phyloP scores from a whole-genome alignment of 495 filamentous ascomycete species.

The Hyaloscypha finlandica region DNA sequence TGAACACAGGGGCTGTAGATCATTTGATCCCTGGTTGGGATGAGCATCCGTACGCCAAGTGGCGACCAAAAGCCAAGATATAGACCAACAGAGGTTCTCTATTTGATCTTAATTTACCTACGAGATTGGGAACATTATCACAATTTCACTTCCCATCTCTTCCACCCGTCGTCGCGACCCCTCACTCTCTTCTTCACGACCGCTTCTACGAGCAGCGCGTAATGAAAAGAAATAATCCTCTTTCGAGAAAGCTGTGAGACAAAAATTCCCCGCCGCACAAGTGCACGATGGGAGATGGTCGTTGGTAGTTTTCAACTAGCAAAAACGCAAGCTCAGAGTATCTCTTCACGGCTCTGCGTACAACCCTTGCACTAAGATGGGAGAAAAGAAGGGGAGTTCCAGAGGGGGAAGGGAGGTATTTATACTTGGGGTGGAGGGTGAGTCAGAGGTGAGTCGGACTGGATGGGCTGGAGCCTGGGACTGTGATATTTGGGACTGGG shows the following conservation, averaged over 20 bases:
- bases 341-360: conserved; percentile 5
- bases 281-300: neutral
- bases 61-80: conserved; percentile 35
- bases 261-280: neutral
- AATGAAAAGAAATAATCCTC: neutral
- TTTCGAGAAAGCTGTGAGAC: neutral
- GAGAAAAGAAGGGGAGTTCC: neutral
- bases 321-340: conserved; percentile 6
- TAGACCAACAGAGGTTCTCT: conserved; percentile 6
- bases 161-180: neutral
- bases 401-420: neutral
- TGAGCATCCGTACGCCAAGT: conserved; percentile 65
- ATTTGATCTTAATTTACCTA: neutral
- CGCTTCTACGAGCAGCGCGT: neutral
- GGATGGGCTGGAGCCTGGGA: neutral
- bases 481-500: neutral
- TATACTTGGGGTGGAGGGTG: neutral
- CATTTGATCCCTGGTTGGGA: conserved; percentile 58
- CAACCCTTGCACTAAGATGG: conserved; percentile 6
- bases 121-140: neutral
- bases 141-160: neutral
- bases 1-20: conserved; percentile 73
- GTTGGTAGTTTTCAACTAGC: conserved; percentile 10
- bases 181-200: neutral
- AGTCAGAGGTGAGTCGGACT: neutral